Base-by-base conservation (phyloP, 352 stramenopile genomes). In the Globisporangium nagaii region DNA sequence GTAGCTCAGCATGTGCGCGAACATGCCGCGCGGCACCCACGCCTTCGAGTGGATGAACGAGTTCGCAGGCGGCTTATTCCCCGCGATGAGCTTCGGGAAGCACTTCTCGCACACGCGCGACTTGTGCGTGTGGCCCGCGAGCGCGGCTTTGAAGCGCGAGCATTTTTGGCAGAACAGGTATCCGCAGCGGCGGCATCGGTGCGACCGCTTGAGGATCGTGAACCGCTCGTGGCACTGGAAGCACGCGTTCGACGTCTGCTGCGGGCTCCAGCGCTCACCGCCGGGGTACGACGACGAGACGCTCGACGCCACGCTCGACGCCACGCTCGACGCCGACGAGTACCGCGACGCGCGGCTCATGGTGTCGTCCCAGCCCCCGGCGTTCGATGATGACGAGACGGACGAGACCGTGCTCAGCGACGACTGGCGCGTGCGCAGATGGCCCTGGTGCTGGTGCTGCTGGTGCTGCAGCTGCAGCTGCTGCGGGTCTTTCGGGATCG, bases 41-140 rank as follows among this genome's bases (percentile, higher is more conserved):
- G 80, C 84, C 60, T 92, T 92, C 36, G 82, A 81, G 61, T 91
- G 80, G 58, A 94, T 88, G 49, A 94, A 94, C 50, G 79, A 86
- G 52, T 94, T 94, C 54, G 85, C 75, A 0, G 84, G 82, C 30
- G 77, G 76, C 30, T 83, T 75, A 48, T 72, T 87, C 48, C 74
- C 75, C 4, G 78, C 81, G 11, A 94, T 64, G 31, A 90, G 82
- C 65, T 93, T 90, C 53, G 84, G 84, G 58, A 94, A 91, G 58
- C 84, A 94, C 53, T 67, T 81, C 61, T 91, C 82, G 28, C 84
- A 94, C 19, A 94, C 78, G 40, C 84, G 74, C 36, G 84, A 94
- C 56, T 89, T 88, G 71, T 94, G 84, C 46, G 82, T 86, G 60
- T 94, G 84, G 17, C 82, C 82, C 3, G 70, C 72, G 13, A 94